Evolutionary conservation across 1,284 basidiomycete species (phyloP).

Genomic region (Irpex lacteus): DNA sequence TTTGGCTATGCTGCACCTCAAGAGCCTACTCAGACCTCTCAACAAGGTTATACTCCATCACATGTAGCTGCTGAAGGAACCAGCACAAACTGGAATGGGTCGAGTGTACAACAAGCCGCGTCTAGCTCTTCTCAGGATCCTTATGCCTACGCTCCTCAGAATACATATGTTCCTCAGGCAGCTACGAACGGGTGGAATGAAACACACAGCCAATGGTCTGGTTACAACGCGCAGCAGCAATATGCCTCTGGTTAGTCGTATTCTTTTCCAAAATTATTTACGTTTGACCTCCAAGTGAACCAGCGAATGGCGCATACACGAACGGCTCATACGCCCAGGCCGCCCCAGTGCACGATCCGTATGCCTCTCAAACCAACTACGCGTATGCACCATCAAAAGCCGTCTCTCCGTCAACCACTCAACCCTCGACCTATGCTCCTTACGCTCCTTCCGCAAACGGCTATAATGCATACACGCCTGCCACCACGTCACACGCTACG

Average conservation of each 20-base stretch:
- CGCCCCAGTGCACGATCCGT: neutral
- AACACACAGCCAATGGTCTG: slow-evolving; percentile 14
- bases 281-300: neutral
- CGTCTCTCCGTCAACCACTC: neutral
- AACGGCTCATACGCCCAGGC: slow-evolving; percentile 1
- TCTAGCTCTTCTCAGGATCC: neutral
- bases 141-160: slow-evolving; percentile 2
- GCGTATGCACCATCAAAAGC: slow-evolving; percentile 14
- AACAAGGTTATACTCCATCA: neutral
- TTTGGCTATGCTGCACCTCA: slow-evolving; percentile 10
- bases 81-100: neutral
- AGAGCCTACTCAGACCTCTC: neutral
- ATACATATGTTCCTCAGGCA: slow-evolving; percentile 4
- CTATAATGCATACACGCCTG: neutral
- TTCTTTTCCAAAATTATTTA: neutral
- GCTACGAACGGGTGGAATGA: slow-evolving; percentile 16
- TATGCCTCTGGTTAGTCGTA: slow-evolving; percentile 16
- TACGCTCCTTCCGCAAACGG: slow-evolving; percentile 13
- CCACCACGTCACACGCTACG: slow-evolving; percentile 10
- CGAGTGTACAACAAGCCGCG: neutral
- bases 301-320: slow-evolving; percentile 12
- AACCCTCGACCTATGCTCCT: slow-evolving; percentile 16
- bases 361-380: slow-evolving; percentile 18
- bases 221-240: slow-evolving; percentile 15
- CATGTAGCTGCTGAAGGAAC: neutral